Conservation (phyloP, 139 green algal genomes). For the Nannochloris sp. region DNA sequence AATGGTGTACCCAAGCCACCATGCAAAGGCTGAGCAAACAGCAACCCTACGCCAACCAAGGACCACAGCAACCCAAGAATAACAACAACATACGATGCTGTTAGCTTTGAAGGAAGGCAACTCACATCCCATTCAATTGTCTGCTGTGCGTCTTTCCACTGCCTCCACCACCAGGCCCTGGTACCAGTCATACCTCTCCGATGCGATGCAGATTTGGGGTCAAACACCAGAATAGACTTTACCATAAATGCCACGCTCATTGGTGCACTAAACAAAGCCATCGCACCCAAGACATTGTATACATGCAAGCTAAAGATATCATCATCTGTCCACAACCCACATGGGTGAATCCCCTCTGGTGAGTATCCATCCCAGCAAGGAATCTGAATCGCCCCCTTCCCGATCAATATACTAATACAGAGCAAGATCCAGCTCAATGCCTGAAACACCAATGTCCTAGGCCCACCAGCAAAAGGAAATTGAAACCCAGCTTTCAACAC, state of each 20-base stretch:
- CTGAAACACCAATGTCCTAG: slow-evolving; percentile 40
- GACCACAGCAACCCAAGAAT: slow-evolving; percentile 42
- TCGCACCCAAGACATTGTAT: neutral
- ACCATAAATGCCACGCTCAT: slow-evolving; percentile 40
- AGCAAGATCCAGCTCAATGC: slow-evolving; percentile 24
- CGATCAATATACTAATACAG: neutral
- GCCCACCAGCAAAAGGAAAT: slow-evolving; percentile 11
- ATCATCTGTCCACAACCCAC: too few species aligned
- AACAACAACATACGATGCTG: slow-evolving; percentile 21
- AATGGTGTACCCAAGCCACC: neutral
- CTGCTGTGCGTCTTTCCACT: neutral
- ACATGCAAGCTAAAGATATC: neutral
- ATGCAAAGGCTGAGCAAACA: slow-evolving; percentile 18
- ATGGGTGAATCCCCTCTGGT: too few species aligned
- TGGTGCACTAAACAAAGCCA: neutral
- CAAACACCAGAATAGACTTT: slow-evolving; percentile 41
- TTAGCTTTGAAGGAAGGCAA: slow-evolving; percentile 15
- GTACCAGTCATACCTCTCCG: neutral
- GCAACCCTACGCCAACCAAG: slow-evolving; percentile 25
- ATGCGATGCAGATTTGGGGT: slow-evolving; percentile 8
- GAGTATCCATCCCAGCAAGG: too few species aligned
- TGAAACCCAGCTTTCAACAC: neutral
- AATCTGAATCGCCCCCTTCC: neutral
- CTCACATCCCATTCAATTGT: slow-evolving; percentile 14
- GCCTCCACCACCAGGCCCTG: neutral